Percentiles rank a stretch among this genome's conserved stretches.
phyloP scores from a whole-genome alignment of 176 grass and related monocot species.

The Eragrostis nindensis region DNA sequence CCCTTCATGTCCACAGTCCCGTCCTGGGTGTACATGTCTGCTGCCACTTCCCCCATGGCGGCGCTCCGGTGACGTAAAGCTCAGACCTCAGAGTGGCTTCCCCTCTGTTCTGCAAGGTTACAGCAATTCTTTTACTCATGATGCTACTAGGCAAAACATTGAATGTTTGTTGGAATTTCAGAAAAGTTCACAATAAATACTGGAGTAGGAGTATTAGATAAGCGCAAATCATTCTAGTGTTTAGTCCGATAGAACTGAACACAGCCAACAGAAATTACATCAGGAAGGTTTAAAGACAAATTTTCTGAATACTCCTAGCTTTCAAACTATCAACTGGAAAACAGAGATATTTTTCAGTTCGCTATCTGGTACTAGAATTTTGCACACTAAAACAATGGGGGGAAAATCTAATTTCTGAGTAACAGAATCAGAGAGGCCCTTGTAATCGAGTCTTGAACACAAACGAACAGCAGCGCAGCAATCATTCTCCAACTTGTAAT shows the following conservation, averaged over 20 bases:
- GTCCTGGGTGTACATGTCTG: constrained; percentile 71
- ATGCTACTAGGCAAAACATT: neutral
- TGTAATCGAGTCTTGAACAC: neutral
- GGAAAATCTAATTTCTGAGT: neutral
- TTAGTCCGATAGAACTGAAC: no score
- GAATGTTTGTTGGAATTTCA: neutral
- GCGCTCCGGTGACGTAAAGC: neutral
- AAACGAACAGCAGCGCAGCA: neutral
- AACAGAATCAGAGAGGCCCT: neutral
- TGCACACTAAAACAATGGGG: neutral
- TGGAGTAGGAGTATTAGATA: no score
- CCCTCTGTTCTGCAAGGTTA: constrained; percentile 7
- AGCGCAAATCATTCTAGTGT: no score
- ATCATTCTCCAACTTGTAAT: no score
- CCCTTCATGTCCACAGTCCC: constrained; percentile 81
- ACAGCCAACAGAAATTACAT: neutral
- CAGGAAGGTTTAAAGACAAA: no score
- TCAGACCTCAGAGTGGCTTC: neutral
- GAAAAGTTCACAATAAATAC: neutral
- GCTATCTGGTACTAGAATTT: no score
- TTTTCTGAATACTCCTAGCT: no score
- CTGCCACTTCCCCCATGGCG: constrained; percentile 49
- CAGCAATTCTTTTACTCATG: neutral
- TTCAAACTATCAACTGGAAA: neutral
- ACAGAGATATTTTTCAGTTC: neutral